phyloP scores from a whole-genome alignment of 768 basidiomycete species.

The Postia placenta region DNA sequence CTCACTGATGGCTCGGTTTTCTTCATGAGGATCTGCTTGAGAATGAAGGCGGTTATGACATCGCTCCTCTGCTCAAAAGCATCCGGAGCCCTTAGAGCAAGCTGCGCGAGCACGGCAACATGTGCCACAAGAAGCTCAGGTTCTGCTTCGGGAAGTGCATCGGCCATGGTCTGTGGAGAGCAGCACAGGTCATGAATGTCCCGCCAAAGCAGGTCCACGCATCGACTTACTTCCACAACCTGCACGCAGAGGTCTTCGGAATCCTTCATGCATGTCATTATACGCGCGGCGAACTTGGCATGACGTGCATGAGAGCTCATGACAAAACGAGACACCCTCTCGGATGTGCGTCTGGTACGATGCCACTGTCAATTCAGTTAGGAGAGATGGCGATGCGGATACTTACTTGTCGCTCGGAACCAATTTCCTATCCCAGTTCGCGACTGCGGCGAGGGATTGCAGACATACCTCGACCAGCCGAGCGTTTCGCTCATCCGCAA shows the following conservation, averaged over 20 bases:
- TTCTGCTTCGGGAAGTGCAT: constrained; percentile 38
- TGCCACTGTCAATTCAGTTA: neutral
- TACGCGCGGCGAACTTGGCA: constrained; percentile 83
- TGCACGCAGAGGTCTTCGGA: constrained; percentile 42
- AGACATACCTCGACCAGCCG: constrained; percentile 59
- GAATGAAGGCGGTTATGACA: constrained; percentile 61
- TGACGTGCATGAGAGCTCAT: constrained; percentile 54
- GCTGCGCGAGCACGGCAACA: constrained; percentile 65
- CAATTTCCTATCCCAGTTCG: constrained; percentile 50
- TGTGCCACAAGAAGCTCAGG: constrained; percentile 57
- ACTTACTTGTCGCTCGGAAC: constrained; percentile 62
- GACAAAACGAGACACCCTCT: constrained; percentile 55
- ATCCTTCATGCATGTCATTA: constrained; percentile 55
- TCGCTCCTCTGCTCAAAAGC: constrained; percentile 79
- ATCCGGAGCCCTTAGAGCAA: constrained; percentile 61
- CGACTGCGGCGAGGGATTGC: constrained; percentile 69
- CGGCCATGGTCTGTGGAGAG: constrained; percentile 64
- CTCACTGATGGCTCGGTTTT: constrained; percentile 37
- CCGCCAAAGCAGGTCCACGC: neutral
- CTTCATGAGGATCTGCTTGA: constrained; percentile 65
- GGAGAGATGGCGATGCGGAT: neutral
- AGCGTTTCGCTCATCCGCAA: constrained; percentile 56
- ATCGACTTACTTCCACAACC: constrained; percentile 55
- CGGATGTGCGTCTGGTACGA: constrained; percentile 53
- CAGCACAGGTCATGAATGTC: neutral